phyloP scores from a whole-genome alignment of 305 asterid species.

The Coffea humblotiana region DNA sequence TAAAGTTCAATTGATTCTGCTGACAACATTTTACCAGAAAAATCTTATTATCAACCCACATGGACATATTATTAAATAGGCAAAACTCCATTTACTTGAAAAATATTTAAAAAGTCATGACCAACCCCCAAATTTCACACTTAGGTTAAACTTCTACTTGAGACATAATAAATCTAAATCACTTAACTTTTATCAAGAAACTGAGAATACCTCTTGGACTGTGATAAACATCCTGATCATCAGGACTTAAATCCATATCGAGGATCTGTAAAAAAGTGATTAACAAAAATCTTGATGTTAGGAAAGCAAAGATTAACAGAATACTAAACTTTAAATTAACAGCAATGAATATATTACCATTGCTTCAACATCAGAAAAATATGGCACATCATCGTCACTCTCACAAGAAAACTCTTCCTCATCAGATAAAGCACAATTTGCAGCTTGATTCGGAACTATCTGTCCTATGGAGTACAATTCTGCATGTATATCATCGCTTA shows the following conservation, averaged over 20 bases:
- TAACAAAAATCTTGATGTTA: conserved; percentile 12
- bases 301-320: conserved; percentile 11
- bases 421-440: conserved; percentile 35
- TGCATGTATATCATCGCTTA: conserved; percentile 26
- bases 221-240: conserved; percentile 40
- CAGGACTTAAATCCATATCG: conserved; percentile 76
- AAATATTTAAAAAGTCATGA: not conserved
- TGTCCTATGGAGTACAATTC: conserved; percentile 24
- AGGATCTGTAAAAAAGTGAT: conserved; percentile 53
- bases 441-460: conserved; percentile 18
- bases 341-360: conserved; percentile 46
- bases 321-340: conserved; percentile 13
- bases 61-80: not conserved
- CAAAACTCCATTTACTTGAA: not conserved
- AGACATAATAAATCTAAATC: not conserved
- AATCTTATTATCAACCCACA: not conserved
- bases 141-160: not conserved
- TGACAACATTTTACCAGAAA: not conserved
- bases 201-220: conserved; percentile 56
- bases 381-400: conserved; percentile 54
- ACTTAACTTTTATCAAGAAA: conserved; percentile 16
- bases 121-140: not conserved
- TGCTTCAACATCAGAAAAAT: conserved; percentile 67
- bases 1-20: not conserved
- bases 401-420: conserved; percentile 44